phyloP scores from a whole-genome alignment of 2,329 filamentous ascomycete species.

The Intubia oerlemansii region DNA sequence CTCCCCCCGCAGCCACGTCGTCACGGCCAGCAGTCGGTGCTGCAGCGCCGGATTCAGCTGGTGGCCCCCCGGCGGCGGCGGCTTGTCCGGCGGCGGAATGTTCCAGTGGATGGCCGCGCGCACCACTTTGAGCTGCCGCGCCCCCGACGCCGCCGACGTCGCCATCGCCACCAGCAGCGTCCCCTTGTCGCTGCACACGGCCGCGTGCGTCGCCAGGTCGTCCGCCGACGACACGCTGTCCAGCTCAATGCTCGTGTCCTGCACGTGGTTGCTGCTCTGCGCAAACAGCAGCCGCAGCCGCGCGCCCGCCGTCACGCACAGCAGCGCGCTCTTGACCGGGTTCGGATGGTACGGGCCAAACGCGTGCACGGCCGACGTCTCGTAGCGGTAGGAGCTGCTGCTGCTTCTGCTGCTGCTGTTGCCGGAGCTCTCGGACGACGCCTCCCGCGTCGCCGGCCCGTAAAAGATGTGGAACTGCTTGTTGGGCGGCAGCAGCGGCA shows the following conservation, averaged over 20 bases:
- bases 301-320: slow-evolving; percentile 58
- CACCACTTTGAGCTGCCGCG: slow-evolving; percentile 53
- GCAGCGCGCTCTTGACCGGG: slow-evolving; percentile 46
- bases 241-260: slow-evolving; percentile 52
- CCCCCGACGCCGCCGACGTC: slow-evolving; percentile 34
- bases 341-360: slow-evolving; percentile 55
- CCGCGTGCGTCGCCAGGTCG: slow-evolving; percentile 61
- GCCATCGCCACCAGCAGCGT: slow-evolving; percentile 43
- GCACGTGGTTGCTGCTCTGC: slow-evolving; percentile 49
- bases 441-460: slow-evolving; percentile 42
- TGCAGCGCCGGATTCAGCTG: slow-evolving; percentile 29
- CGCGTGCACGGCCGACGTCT: slow-evolving; percentile 41
- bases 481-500: slow-evolving; percentile 33
- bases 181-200: slow-evolving; percentile 53
- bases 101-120: slow-evolving; percentile 59
- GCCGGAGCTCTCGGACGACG: too few species aligned
- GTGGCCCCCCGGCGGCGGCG: slow-evolving; percentile 23
- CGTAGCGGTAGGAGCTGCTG: slow-evolving; percentile 46
- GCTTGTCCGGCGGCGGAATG: slow-evolving; percentile 28
- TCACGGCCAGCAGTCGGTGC: slow-evolving; percentile 33
- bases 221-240: slow-evolving; percentile 52
- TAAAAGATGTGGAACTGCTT: slow-evolving; percentile 27
- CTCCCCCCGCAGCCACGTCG: slow-evolving; percentile 31
- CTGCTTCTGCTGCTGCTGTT: too few species aligned
- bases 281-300: slow-evolving; percentile 57